These are phyloP conservation scores for Trichoderma simmonsii DNA, from an alignment of 2,329 filamentous ascomycete genomes.

Conservation along the genomic window DNA sequence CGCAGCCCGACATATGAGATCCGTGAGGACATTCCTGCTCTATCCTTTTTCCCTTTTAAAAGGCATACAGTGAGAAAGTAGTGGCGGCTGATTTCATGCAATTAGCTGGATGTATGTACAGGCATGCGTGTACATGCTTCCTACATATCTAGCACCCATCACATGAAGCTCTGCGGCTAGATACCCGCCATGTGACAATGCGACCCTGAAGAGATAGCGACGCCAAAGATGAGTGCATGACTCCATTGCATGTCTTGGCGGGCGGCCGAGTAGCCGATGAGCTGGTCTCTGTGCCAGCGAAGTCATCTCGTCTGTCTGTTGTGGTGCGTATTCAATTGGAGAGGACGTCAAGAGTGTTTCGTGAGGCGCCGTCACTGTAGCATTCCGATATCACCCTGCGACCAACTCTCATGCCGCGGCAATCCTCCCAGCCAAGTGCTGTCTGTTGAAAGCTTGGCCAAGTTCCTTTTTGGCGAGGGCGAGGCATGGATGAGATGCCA, in stretches of 20 bases:
- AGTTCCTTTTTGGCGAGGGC: not conserved
- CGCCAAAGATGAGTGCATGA: slow-evolving; percentile 9
- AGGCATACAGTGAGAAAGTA: not conserved
- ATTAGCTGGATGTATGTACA: not conserved
- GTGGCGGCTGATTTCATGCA: not conserved
- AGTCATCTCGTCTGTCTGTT: not conserved
- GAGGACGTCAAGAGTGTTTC: not conserved
- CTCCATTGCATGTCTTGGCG: slow-evolving; percentile 10
- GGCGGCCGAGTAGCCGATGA: slow-evolving; percentile 11
- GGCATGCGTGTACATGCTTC: not conserved
- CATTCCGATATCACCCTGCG: not conserved
- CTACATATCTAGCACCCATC: not conserved
- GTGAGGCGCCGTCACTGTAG: not conserved
- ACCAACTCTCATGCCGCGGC: not conserved
- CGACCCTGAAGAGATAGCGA: not conserved
- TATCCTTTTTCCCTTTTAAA: not conserved
- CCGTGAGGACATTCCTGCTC: not conserved
- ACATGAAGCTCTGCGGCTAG: slow-evolving; percentile 6
- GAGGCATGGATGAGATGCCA: not conserved
- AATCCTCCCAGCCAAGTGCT: not conserved
- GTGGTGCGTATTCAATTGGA: not conserved
- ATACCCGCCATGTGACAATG: slow-evolving; percentile 14
- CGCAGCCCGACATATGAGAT: not conserved
- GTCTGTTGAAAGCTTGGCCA: not conserved
- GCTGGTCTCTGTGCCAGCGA: not conserved